These are phyloP conservation scores for Pseudocercospora macadamiae DNA, from an alignment of 2,329 filamentous ascomycete genomes.

Conservation along the genomic window DNA sequence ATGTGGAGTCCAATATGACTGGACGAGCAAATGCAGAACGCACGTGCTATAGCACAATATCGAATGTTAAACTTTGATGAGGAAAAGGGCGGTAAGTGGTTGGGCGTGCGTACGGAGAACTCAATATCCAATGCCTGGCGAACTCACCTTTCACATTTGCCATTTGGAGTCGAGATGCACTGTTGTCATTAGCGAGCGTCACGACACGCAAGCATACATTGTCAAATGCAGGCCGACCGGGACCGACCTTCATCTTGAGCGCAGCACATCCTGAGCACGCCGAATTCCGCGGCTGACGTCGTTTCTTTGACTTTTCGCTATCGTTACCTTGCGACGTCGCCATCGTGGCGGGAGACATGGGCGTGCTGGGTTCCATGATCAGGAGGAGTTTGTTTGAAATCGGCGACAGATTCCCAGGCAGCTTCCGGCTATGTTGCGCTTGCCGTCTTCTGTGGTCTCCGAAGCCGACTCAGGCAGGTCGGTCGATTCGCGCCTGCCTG, in stretches of 20 bases:
- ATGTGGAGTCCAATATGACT: neutral
- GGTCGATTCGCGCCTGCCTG: too few species aligned
- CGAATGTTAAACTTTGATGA: neutral
- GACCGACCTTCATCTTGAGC: slow-evolving; percentile 34
- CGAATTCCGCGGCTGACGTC: slow-evolving; percentile 34
- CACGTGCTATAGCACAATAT: slow-evolving; percentile 6
- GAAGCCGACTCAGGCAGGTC: too few species aligned
- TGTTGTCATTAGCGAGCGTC: slow-evolving; percentile 12
- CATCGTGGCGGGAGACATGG: slow-evolving; percentile 2
- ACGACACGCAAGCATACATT: slow-evolving; percentile 9
- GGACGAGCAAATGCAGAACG: neutral
- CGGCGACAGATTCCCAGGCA: neutral
- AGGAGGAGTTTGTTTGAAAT: neutral
- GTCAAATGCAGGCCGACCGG: neutral
- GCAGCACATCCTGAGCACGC: slow-evolving; percentile 33
- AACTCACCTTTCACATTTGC: slow-evolving; percentile 31
- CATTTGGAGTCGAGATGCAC: slow-evolving; percentile 24
- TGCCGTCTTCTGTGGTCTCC: too few species aligned
- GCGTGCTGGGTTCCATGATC: slow-evolving; percentile 4
- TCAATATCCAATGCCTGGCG: slow-evolving; percentile 14
- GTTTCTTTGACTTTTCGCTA: slow-evolving; percentile 23
- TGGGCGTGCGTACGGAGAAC: slow-evolving; percentile 8
- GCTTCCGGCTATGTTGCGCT: too few species aligned
- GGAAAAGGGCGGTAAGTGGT: slow-evolving; percentile 2
- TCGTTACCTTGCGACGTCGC: neutral